Evolutionary conservation across 352 stramenopile genomes (phyloP), one percentile per base, ranked within the genome.

Genomic region (Globisporangium yorkense): DNA sequence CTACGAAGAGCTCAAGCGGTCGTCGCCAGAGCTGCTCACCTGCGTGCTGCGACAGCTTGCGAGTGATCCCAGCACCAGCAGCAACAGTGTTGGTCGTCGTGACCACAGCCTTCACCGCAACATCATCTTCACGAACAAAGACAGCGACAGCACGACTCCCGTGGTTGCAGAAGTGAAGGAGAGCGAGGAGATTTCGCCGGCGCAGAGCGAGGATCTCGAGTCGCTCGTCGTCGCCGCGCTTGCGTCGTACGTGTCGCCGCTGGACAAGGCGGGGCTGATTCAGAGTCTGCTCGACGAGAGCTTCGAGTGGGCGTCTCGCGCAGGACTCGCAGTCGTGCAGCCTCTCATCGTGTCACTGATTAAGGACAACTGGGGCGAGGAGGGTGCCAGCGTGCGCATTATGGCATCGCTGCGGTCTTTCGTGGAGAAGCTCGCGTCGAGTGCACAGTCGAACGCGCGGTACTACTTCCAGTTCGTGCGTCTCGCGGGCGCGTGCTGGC

Each of bases 101-200:
- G 43, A 41, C 15, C 47, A 62, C 15, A 45, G 65, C 1, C 20
- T 46, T 1, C 62, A 80, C 48, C 73, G 73, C 18, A 58, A 80
- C 29, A 45, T 75, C 35, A 51, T 80, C 0, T 83, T 82, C 41
- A 51, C 72, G 39, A 70, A 62, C 61, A 76, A 80, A 37, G 68
- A 71, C 54, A 53, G 47, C 20, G 50, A 62, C 33, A 46, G 21
- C 41, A 46, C 16, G 5, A 37, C 20, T n/a, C 13, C 21, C 1
- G 24, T 16, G 6, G 27, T 3, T 39, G n/a, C 5, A 4, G 53
- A 37, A 10, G 1, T 24, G 15, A n/a, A 43, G 21, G 27, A 8
- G 29, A 39, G n/a, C 15, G 44, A 56, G 0, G 51, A 20, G 39
- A 55, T 66, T n/a, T 62, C 47, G 13, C n/a, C 50, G 12, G 18